phyloP scores from a whole-genome alignment of 164 flowering plant genomes.

The Stephania yunnanensis region DNA sequence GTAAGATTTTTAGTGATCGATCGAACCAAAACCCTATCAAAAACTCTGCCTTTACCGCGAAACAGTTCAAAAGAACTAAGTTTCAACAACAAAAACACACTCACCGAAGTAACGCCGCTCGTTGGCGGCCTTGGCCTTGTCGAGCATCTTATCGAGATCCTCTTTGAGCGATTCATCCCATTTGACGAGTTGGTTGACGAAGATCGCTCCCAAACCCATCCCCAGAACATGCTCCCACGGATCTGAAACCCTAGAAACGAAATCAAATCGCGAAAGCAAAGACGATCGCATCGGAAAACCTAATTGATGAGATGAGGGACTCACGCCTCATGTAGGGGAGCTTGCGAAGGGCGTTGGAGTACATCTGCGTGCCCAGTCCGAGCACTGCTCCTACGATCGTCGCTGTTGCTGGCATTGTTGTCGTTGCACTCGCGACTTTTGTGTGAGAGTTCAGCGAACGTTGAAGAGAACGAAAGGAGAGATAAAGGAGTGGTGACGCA shows the following conservation, averaged over 20 bases:
- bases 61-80: background rate
- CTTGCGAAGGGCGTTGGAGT: conserved; percentile 92
- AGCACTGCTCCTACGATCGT: conserved; percentile 76
- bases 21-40: background rate
- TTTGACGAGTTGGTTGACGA: conserved; percentile 72
- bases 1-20: background rate
- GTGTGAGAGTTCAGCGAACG: too few species aligned
- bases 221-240: conserved; percentile 97
- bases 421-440: background rate
- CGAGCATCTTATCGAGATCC: conserved; percentile 87
- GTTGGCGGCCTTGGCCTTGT: conserved; percentile 87
- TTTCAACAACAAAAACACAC: background rate
- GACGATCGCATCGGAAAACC: background rate
- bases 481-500: too few species aligned
- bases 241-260: conserved; percentile 37
- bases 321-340: conserved; percentile 94
- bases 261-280: background rate
- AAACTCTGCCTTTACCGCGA: background rate
- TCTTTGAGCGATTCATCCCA: conserved; percentile 83
- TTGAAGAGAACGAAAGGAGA: too few species aligned
- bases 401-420: conserved; percentile 51
- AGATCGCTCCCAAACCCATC: conserved; percentile 82
- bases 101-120: conserved; percentile 85
- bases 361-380: conserved; percentile 89
- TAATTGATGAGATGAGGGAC: conserved; percentile 4